These are phyloP conservation scores for Xylaria sp. DNA, from an alignment of 2,329 filamentous ascomycete species.

Conservation along the genomic window DNA sequence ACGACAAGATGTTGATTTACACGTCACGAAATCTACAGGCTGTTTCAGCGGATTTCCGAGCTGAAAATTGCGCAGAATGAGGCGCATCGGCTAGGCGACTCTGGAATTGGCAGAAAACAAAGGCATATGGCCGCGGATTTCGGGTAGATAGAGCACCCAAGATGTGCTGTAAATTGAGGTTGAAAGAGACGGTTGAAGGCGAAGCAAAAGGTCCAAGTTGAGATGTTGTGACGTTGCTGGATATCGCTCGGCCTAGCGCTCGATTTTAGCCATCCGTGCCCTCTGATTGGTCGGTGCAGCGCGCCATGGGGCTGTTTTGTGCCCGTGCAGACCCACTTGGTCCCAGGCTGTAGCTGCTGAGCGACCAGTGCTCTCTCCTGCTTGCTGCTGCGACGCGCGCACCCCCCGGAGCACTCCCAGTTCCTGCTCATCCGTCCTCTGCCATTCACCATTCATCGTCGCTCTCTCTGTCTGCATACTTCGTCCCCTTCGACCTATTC, in stretches of 20 bases:
- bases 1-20: constrained; percentile 28
- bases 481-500: background rate
- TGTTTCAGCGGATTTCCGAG: constrained; percentile 2
- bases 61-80: constrained; percentile 35
- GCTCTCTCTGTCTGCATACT: constrained; percentile 13
- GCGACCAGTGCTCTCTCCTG: constrained; percentile 2
- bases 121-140: constrained; percentile 7
- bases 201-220: constrained; percentile 32
- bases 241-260: constrained; percentile 32
- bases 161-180: constrained; percentile 34
- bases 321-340: constrained; percentile 34
- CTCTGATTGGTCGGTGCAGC: constrained; percentile 36
- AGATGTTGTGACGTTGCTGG: constrained; percentile 39
- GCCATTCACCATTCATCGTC: constrained; percentile 17
- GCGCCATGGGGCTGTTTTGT: constrained; percentile 32
- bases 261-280: background rate
- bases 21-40: constrained; percentile 18
- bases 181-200: constrained; percentile 36
- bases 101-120: constrained; percentile 1
- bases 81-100: constrained; percentile 32
- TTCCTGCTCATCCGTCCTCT: constrained; percentile 20
- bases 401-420: constrained; percentile 21
- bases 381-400: constrained; percentile 29
- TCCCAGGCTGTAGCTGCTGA: constrained; percentile 9
- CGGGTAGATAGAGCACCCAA: constrained; percentile 14